A percentile compares a stretch with the other conserved stretches of the same genome.
Conservation (phyloP, 768 basidiomycete genomes). For the Gymnopilus junonius region DNA sequence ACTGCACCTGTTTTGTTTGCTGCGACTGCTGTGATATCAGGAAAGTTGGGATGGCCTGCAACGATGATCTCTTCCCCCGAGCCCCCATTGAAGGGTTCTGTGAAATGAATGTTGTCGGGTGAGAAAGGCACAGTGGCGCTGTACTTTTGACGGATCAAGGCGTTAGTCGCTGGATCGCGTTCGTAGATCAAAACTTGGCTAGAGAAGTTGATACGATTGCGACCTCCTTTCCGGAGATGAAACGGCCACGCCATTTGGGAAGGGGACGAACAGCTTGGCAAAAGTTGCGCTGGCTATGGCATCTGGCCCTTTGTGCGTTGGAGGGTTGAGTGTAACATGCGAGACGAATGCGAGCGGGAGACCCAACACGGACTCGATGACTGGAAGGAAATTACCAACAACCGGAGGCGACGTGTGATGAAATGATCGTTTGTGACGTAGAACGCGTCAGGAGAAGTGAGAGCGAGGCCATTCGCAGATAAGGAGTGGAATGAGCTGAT, state of each 20-base stretch:
- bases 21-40: conserved; percentile 48
- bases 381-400: conserved; percentile 53
- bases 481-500: conserved; percentile 61
- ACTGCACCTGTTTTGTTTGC: conserved; percentile 41
- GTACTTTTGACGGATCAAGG: conserved; percentile 39
- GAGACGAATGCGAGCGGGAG: conserved; percentile 65
- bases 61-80: conserved; percentile 47
- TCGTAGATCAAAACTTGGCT: conserved; percentile 54
- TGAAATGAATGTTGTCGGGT: conserved; percentile 66
- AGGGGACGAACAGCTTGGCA: conserved; percentile 55
- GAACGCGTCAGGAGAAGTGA: conserved; percentile 69
- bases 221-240: conserved; percentile 53
- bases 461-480: conserved; percentile 68
- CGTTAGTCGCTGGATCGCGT: conserved; percentile 48
- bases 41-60: conserved; percentile 72
- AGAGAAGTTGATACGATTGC: conserved; percentile 62
- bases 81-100: conserved; percentile 34
- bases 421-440: conserved; percentile 77
- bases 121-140: conserved; percentile 57
- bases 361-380: conserved; percentile 57
- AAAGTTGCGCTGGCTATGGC: conserved; percentile 41
- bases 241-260: conserved; percentile 72
- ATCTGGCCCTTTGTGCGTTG: conserved; percentile 14
- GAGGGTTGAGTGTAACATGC: conserved; percentile 50
- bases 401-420: conserved; percentile 64